These are phyloP conservation scores for Colletotrichum incanum DNA, from an alignment of 2,329 filamentous ascomycete species.

Conservation along the genomic window DNA sequence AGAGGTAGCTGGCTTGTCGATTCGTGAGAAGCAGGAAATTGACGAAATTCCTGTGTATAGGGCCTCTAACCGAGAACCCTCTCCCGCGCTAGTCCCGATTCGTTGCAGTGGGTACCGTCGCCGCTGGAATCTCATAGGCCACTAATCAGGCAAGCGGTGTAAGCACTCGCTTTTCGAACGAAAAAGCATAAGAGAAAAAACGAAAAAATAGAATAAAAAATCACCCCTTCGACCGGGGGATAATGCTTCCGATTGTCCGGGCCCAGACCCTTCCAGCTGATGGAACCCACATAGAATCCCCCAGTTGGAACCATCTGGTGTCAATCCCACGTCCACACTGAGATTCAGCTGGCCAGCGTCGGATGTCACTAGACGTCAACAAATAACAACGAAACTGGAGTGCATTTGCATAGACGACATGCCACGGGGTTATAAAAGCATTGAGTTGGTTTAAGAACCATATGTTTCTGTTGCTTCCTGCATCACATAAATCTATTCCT, in stretches of 20 bases:
- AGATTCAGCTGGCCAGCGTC: background rate
- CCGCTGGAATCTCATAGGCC: background rate
- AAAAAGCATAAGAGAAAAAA: too few relatives aligned
- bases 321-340: background rate
- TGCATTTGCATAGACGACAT: background rate
- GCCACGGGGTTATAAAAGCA: background rate
- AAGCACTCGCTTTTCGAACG: background rate
- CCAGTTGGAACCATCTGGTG: background rate
- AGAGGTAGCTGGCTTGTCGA: constrained; percentile 28
- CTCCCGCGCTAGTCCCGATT: constrained; percentile 50
- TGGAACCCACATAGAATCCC: background rate
- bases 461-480: background rate
- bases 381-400: background rate
- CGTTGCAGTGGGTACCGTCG: background rate
- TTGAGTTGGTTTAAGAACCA: too few relatives aligned
- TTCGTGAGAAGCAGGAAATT: constrained; percentile 13
- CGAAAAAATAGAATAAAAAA: background rate
- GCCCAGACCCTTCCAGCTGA: constrained; percentile 5
- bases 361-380: constrained; percentile 17
- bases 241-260: constrained; percentile 8
- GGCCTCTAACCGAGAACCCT: constrained; percentile 54
- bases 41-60: constrained; percentile 34
- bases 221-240: background rate
- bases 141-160: constrained; percentile 3
- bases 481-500: too few relatives aligned